phyloP scores from a whole-genome alignment of 768 basidiomycete genomes.

The Cystobasidium tubakii region DNA sequence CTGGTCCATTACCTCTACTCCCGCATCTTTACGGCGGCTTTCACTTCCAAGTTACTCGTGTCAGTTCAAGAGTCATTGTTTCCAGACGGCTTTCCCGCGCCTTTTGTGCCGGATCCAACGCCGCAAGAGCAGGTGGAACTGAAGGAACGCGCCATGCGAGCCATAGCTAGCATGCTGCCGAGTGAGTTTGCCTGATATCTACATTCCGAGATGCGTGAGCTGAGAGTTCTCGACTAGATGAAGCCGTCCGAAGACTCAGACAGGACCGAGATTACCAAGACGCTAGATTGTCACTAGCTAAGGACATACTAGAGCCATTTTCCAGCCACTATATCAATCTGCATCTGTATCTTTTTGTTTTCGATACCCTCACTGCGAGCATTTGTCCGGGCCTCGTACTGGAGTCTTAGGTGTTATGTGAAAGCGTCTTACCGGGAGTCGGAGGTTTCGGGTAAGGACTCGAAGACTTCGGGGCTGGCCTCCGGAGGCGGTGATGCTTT shows the following conservation, averaged over 20 bases:
- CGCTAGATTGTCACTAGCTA: slow-evolving; percentile 12
- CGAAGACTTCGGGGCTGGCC: too few species aligned
- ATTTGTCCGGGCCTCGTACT: slow-evolving; percentile 73
- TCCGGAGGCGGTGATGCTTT: too few species aligned
- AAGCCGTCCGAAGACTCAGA: slow-evolving; percentile 38
- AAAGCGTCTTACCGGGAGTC: too few species aligned
- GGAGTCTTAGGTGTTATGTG: background rate
- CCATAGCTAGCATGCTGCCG: slow-evolving; percentile 54
- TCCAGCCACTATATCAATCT: slow-evolving; percentile 61
- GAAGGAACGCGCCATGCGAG: slow-evolving; percentile 51
- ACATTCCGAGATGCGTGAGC: too few species aligned
- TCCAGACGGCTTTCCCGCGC: slow-evolving; percentile 75
- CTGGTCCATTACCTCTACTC: slow-evolving; percentile 63
- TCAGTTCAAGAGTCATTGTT: slow-evolving; percentile 68
- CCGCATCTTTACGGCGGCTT: slow-evolving; percentile 56
- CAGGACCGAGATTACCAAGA: background rate
- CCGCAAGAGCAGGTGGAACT: slow-evolving; percentile 66
- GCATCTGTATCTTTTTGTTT: slow-evolving; percentile 66
- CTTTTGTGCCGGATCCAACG: slow-evolving; percentile 66
- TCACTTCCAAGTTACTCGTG: slow-evolving; percentile 57
- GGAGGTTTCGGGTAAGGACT: too few species aligned
- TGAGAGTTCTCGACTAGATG: background rate
- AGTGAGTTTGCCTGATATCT: slow-evolving; percentile 43
- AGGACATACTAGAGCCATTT: slow-evolving; percentile 46
- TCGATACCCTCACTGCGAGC: slow-evolving; percentile 65